A percentile compares a stretch with the other conserved stretches of the same genome.
Evolutionary conservation across 2,329 filamentous ascomycete species (phyloP).

Genomic region (Hymenoscyphus infarciens): DNA sequence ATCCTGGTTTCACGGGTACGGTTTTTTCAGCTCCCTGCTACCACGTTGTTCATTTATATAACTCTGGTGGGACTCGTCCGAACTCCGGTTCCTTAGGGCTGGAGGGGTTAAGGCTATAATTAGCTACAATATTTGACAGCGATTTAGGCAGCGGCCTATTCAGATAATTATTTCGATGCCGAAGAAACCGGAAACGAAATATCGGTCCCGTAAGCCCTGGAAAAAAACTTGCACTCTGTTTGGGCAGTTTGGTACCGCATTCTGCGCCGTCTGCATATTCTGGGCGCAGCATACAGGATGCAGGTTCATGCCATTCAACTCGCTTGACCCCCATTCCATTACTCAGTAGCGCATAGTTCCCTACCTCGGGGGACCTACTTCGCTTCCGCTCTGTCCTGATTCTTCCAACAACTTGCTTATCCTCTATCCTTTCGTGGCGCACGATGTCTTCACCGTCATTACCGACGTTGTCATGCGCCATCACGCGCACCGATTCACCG

Average conservation of each 20-base stretch:
- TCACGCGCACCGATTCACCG: neutral
- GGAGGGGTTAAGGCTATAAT: neutral
- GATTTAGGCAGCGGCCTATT: neutral
- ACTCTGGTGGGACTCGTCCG: neutral
- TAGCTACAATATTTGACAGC: neutral
- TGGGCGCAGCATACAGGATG: neutral
- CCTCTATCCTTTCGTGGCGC: neutral
- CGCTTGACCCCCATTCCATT: neutral
- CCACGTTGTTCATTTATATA: neutral
- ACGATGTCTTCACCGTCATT: neutral
- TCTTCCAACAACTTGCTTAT: neutral
- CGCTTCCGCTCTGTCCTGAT: neutral
- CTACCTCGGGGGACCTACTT: neutral
- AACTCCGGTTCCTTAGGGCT: neutral
- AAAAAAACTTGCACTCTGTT: neutral
- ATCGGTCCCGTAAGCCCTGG: neutral
- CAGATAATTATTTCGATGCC: neutral
- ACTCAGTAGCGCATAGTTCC: neutral
- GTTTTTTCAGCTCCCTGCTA: neutral
- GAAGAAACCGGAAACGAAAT: conserved; percentile 1
- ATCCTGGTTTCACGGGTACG: neutral
- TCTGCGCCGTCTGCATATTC: neutral
- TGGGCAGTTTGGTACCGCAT: neutral
- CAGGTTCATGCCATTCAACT: neutral
- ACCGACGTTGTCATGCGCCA: neutral